Percentiles rank a stretch among this genome's conserved stretches.
These are phyloP conservation scores for Neurospora sp. DNA, from an alignment of 495 filamentous ascomycete genomes.

Conservation along the genomic window DNA sequence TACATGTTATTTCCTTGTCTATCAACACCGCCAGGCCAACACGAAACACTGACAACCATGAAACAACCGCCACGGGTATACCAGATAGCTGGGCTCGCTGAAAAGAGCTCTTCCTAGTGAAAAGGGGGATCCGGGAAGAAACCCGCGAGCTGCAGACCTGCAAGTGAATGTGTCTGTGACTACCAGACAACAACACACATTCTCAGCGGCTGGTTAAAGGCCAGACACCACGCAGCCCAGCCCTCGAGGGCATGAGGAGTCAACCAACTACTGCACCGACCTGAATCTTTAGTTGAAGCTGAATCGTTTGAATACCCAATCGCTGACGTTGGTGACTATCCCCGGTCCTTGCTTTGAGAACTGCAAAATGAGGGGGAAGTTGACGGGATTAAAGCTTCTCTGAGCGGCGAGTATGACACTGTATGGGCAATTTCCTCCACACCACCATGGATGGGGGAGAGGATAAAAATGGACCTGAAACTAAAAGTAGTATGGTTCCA, in stretches of 20 bases:
- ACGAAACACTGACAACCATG: neutral
- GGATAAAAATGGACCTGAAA: slow-evolving; percentile 5
- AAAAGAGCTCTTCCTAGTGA: neutral
- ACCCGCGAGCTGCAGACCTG: neutral
- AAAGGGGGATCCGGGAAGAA: neutral
- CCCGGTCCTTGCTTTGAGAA: neutral
- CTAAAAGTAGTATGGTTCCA: slow-evolving; percentile 3
- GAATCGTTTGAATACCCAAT: neutral
- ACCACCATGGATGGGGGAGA: neutral
- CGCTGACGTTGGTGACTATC: neutral
- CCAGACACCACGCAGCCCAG: neutral
- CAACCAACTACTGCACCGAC: neutral
- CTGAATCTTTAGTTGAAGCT: neutral
- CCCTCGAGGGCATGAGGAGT: neutral
- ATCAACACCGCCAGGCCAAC: neutral
- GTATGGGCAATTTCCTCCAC: neutral
- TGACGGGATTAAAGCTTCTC: neutral
- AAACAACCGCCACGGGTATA: neutral
- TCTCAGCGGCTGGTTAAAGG: neutral
- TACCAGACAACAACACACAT: neutral
- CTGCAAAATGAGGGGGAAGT: neutral
- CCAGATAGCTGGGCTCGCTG: neutral
- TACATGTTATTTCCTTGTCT: neutral
- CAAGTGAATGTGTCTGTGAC: neutral
- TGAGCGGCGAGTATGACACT: neutral